phyloP scores from a whole-genome alignment of 306 rosid genomes.

The Potentilla sterilis region DNA sequence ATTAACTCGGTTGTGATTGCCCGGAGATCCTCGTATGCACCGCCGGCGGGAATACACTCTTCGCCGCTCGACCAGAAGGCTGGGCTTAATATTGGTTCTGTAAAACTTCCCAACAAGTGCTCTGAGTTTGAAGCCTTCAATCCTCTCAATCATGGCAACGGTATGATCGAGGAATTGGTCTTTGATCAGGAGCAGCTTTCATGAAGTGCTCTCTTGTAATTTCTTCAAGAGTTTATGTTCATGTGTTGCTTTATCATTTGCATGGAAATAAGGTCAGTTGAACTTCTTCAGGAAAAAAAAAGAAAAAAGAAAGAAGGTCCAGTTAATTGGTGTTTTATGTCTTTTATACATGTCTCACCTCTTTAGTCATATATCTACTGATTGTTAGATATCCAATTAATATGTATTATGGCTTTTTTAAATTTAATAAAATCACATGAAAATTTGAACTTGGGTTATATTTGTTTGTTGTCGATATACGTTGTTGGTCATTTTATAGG shows the following conservation, averaged over 20 bases:
- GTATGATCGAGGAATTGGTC: conserved; percentile 54
- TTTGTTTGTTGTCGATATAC: background rate
- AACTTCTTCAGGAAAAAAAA: too few species aligned
- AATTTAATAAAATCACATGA: conserved; percentile 9
- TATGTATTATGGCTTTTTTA: conserved; percentile 7
- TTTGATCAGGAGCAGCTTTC: conserved; percentile 45
- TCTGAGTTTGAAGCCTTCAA: conserved; percentile 58
- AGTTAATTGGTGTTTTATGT: conserved; percentile 4
- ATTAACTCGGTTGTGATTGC: conserved; percentile 76
- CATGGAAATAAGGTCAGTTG: conserved; percentile 16
- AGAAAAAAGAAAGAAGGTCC: background rate
- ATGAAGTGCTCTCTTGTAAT: background rate
- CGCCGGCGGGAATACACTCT: conserved; percentile 25
- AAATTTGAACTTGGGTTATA: background rate
- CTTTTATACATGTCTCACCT: conserved; percentile 19
- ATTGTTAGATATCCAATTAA: background rate
- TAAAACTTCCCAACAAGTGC: conserved; percentile 52
- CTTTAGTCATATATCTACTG: background rate
- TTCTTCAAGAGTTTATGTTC: conserved; percentile 3
- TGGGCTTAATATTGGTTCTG: conserved; percentile 14
- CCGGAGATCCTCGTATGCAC: conserved; percentile 37
- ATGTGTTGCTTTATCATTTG: background rate
- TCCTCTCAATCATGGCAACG: conserved; percentile 51
- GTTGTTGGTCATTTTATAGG: background rate
- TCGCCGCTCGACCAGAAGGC: conserved; percentile 25